Base-by-base conservation (phyloP, 2,329 filamentous ascomycete genomes). In the Xylariaceae sp. region DNA sequence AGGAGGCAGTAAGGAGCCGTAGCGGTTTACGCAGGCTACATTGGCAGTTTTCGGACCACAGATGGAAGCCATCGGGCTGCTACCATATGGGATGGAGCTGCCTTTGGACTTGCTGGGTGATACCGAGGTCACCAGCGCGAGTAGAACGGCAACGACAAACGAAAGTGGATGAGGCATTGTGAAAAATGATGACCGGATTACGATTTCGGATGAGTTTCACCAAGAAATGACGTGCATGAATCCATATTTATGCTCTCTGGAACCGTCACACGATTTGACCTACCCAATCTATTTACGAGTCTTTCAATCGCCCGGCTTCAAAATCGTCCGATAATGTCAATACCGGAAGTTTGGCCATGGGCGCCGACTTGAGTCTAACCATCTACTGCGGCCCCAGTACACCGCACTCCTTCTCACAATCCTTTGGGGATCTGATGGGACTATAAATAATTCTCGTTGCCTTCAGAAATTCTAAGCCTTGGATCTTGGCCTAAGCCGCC, bases 21-120 rank as follows among this genome's bases (percentile, higher is more conserved):
- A 58, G 42, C 49, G 39, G 50, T 49, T 58, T 42, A 58, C 42
- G 17, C 56, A 58, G 18, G 56, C 53, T 42, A 58, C 51, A 37
- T 58, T 58, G 42, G 51, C 56, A 15, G 56, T 58, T 9, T 39
- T 54, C 18, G 56, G 56, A 3, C 56, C 56, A 42, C 51, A 58
- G 8, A 53, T n/a, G 17, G 13, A 45, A 6, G 42, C 42, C 13
- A 45, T n/a, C 34, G 47, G 47, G 13, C 47, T 11, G 1, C 17
- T 17, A 4, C 17, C 13, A 5, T 35, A 44, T 53, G 51, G 44
- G 34, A 42, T 53, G 42, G 42, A 45, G n/a, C 42, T 45, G 1
- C 5, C n/a, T 6, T 15, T n/a, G 1, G 42, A n/a, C 1, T 11
- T n/a, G 11, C 35, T 13, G 10, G 15, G 10, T n/a, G 35, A 54